A percentile compares a stretch with the other conserved stretches of the same genome.
Evolutionary conservation across 441 rosid species (phyloP).

Genomic region (Aquilaria agallochum): DNA sequence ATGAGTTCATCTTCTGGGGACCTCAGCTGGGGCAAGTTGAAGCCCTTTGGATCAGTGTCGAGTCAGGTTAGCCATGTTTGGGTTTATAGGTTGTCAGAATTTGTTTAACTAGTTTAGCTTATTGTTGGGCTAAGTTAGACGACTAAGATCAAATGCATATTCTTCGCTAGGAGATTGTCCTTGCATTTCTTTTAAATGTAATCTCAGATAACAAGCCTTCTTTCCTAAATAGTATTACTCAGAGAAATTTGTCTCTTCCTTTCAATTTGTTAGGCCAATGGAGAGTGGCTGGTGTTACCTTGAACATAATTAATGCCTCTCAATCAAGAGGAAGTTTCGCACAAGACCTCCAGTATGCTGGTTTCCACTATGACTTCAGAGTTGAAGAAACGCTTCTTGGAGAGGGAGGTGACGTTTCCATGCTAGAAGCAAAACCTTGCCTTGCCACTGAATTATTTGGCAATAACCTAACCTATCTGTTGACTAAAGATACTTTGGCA

Average conservation of each 20-base stretch:
- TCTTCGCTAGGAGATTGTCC: too few relatives aligned
- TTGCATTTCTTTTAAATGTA: too few relatives aligned
- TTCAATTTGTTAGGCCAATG: conserved; percentile 67
- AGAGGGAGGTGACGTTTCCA: conserved; percentile 48
- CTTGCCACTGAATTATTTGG: conserved; percentile 36
- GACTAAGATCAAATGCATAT: too few relatives aligned
- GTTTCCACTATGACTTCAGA: conserved; percentile 54
- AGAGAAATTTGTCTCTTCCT: not conserved
- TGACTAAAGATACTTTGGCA: conserved; percentile 15
- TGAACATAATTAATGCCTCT: conserved; percentile 33
- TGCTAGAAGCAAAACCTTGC: conserved; percentile 69
- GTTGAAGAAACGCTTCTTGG: conserved; percentile 69
- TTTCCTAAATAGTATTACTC: too few relatives aligned
- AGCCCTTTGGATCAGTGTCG: conserved; percentile 78
- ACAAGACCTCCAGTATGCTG: conserved; percentile 17
- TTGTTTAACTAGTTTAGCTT: not conserved
- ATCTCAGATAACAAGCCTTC: too few relatives aligned
- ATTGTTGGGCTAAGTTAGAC: too few relatives aligned
- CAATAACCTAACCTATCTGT: conserved; percentile 21
- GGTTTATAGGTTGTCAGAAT: not conserved
- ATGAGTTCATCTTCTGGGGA: conserved; percentile 66
- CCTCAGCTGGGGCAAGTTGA: conserved; percentile 44
- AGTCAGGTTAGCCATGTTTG: conserved; percentile 56
- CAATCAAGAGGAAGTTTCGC: conserved; percentile 23
- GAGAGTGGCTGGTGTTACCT: conserved; percentile 62